Evolutionary conservation across 176 grass and related monocot genomes (phyloP).

Genomic region (Eleusine coracana): DNA sequence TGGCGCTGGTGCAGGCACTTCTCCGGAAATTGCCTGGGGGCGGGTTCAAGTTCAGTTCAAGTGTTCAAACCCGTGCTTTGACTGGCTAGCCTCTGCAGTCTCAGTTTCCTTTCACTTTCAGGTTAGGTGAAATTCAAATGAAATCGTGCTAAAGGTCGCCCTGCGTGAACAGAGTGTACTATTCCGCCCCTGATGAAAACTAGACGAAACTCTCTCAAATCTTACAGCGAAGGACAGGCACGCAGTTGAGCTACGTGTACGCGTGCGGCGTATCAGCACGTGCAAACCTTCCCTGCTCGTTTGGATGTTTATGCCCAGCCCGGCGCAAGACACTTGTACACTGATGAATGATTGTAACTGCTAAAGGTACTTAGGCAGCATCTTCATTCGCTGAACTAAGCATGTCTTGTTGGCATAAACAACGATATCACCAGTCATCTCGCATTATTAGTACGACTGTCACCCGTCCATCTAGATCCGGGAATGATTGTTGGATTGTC

Average conservation of each 20-base stretch:
- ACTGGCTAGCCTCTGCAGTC: constrained; percentile 21
- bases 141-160: background rate
- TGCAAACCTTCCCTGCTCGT: background rate
- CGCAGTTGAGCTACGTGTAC: no score
- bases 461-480: background rate
- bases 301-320: background rate
- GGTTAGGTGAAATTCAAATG: constrained; percentile 13
- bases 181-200: background rate
- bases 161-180: constrained; percentile 17
- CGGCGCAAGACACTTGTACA: background rate
- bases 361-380: background rate
- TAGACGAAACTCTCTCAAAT: constrained; percentile 15
- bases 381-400: constrained; percentile 14
- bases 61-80: constrained; percentile 31
- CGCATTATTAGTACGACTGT: constrained; percentile 4
- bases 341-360: background rate
- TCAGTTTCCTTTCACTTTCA: background rate
- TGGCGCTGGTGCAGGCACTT: background rate
- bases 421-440: background rate
- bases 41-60: background rate
- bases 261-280: constrained; percentile 25
- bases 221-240: background rate
- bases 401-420: background rate
- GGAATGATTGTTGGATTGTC: background rate
- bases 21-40: background rate